These are phyloP conservation scores for Yarrowia divulgata DNA, from an alignment of 805 yeast genomes.

Conservation along the genomic window DNA sequence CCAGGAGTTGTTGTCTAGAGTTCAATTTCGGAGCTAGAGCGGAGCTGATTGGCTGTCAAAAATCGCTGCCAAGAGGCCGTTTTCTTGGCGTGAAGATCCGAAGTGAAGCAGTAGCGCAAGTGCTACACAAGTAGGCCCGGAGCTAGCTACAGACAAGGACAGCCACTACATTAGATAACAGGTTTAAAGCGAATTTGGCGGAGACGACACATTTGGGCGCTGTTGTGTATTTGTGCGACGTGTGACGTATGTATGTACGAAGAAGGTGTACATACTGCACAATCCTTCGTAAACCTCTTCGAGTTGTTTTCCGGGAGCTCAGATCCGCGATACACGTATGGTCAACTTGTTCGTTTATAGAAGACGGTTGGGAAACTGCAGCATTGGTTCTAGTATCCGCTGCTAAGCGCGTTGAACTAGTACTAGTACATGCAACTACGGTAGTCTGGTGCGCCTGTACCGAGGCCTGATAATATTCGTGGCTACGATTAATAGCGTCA, in stretches of 20 bases:
- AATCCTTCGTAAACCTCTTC: too few relatives aligned
- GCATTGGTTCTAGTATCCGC: background rate
- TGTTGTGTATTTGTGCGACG: too few relatives aligned
- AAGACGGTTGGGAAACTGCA: too few relatives aligned
- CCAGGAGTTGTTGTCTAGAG: background rate
- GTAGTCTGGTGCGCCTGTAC: background rate
- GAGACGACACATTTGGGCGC: too few relatives aligned
- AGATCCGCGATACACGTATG: background rate
- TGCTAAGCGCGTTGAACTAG: background rate
- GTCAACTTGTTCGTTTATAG: too few relatives aligned
- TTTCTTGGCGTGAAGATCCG: slow-evolving; percentile 11
- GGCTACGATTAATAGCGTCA: background rate
- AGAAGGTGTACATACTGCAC: too few relatives aligned
- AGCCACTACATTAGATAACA: too few relatives aligned
- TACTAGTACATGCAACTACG: background rate
- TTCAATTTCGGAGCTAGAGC: background rate
- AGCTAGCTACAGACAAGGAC: background rate
- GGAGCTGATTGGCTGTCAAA: slow-evolving; percentile 2
- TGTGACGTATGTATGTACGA: too few relatives aligned
- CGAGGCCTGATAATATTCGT: background rate
- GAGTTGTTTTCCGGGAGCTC: too few relatives aligned
- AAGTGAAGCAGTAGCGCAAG: too few relatives aligned
- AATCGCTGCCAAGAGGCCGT: background rate
- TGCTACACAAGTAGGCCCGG: background rate
- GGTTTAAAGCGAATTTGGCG: too few relatives aligned